Evolutionary conservation across 768 basidiomycete species (phyloP).

Genomic region (Naganishia kalamii): DNA sequence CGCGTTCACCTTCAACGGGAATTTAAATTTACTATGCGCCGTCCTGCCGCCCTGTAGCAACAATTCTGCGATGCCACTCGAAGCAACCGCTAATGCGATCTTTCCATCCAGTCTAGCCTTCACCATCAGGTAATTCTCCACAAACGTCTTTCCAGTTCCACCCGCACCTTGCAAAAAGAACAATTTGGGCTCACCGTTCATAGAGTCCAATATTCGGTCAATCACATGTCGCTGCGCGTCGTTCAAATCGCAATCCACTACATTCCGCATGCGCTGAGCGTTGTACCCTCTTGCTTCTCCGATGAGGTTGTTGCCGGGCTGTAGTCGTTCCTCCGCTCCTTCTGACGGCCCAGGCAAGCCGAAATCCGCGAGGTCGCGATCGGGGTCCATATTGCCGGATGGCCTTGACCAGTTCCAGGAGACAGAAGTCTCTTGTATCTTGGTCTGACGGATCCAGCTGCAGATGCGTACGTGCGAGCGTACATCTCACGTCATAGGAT

Average conservation of each 20-base stretch:
- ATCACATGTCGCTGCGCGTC: background rate
- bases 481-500: background rate
- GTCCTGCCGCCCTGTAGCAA: slow-evolving; percentile 51
- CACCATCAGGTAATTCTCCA: slow-evolving; percentile 47
- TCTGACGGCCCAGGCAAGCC: background rate
- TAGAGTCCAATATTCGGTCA: background rate
- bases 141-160: slow-evolving; percentile 53
- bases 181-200: slow-evolving; percentile 29
- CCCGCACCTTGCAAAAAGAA: slow-evolving; percentile 52
- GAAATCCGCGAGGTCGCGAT: background rate
- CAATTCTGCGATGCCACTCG: slow-evolving; percentile 53
- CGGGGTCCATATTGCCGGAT: background rate
- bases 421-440: background rate
- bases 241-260: background rate
- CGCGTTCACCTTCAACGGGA: background rate
- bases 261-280: background rate
- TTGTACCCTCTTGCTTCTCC: background rate
- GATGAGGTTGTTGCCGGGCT: background rate
- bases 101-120: slow-evolving; percentile 33
- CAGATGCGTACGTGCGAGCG: background rate
- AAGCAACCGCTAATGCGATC: slow-evolving; percentile 53
- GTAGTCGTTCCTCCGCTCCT: background rate
- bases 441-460: background rate
- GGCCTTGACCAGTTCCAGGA: background rate
- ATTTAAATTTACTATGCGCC: slow-evolving; percentile 47